A percentile compares a stretch with the other conserved stretches of the same genome.
These are phyloP conservation scores for Carex arenaria DNA, from an alignment of 202 grass and related monocot species.

Conservation along the genomic window DNA sequence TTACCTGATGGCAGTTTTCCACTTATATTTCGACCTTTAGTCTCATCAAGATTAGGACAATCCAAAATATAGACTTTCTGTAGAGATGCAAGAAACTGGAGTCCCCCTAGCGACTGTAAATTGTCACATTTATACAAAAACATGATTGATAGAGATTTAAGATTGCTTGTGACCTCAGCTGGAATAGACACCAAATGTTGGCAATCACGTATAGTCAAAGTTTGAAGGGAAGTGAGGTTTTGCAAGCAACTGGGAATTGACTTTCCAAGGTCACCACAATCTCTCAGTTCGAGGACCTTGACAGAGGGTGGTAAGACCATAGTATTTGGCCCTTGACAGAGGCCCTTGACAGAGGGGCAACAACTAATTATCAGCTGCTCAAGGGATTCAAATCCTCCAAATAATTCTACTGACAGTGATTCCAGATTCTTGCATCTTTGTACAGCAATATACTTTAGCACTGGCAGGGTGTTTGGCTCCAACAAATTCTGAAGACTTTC, in stretches of 20 bases:
- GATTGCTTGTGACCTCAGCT: not conserved
- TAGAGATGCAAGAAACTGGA: not conserved
- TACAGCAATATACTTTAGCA: too few relatives aligned
- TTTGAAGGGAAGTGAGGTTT: not conserved
- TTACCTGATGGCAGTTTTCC: not conserved
- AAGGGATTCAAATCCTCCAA: too few relatives aligned
- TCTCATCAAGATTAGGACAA: not conserved
- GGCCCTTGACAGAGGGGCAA: not conserved
- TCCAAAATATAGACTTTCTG: not conserved
- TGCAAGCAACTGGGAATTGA: too few relatives aligned
- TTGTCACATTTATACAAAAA: not conserved
- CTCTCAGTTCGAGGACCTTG: not conserved
- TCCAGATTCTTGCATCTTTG: fast-evolving
- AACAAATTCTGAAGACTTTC: too few relatives aligned
- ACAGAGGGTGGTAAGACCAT: not conserved
- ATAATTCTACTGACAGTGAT: too few relatives aligned
- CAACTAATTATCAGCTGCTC: too few relatives aligned
- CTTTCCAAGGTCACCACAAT: not conserved
- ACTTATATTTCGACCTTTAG: too few relatives aligned
- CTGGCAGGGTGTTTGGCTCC: too few relatives aligned
- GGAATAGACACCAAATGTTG: not conserved
- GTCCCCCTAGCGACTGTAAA: not conserved
- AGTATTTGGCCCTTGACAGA: not conserved
- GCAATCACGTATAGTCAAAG: fast-evolving
- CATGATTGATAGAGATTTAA: not conserved